Percentiles rank a stretch among this genome's conserved stretches.
Conservation (phyloP, 331 rosid species). For the Pyracantha coccinea region DNA sequence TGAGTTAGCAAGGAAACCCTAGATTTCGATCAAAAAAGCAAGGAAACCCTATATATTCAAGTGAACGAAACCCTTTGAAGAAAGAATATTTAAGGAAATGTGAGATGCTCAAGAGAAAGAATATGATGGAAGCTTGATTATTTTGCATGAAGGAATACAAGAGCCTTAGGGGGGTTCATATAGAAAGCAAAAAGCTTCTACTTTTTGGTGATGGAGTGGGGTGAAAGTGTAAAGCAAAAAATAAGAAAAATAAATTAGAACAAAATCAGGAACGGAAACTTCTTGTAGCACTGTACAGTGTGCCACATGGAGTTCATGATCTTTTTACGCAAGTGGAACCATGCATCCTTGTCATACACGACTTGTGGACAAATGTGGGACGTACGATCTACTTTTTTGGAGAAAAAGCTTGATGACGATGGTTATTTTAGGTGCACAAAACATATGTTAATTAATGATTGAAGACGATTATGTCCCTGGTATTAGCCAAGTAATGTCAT, state of each 20-base stretch:
- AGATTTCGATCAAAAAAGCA: no score
- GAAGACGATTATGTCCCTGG: neutral
- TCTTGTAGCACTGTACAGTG: neutral
- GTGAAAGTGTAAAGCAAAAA: neutral
- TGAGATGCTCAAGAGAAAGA: neutral
- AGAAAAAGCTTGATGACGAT: neutral
- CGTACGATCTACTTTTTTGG: neutral
- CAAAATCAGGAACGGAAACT: neutral
- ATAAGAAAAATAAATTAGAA: neutral
- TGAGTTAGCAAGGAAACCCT: neutral
- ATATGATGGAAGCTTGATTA: neutral
- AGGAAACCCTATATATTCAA: neutral
- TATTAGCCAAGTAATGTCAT: neutral
- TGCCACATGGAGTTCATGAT: neutral
- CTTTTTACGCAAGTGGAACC: neutral
- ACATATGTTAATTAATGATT: neutral
- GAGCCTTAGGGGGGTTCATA: slow-evolving; percentile 15
- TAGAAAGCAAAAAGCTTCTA: slow-evolving; percentile 8
- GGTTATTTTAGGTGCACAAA: neutral
- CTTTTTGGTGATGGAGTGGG: neutral
- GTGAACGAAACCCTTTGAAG: neutral
- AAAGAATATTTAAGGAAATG: neutral
- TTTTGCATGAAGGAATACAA: slow-evolving; percentile 28
- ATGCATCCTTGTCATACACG: slow-evolving; percentile 4
- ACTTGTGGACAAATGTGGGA: neutral